These are phyloP conservation scores for Zhuliangozyma parablackwelliae DNA, from an alignment of 1,139 yeast species.

Conservation along the genomic window DNA sequence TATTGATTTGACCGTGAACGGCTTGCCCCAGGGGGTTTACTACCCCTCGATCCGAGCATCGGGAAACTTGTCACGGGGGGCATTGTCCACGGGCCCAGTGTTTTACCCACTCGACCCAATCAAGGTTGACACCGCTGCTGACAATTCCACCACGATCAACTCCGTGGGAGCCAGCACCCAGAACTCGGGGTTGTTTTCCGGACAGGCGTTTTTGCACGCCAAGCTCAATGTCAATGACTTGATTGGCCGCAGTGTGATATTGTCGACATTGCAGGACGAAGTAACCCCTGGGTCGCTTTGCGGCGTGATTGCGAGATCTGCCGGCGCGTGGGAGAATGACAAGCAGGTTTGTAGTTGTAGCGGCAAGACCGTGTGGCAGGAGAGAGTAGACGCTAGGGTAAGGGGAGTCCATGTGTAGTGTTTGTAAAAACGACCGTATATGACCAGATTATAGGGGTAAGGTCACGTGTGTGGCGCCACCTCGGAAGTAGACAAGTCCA, in stretches of 20 bases:
- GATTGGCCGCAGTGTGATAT: conserved; percentile 77
- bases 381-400: conserved; percentile 65
- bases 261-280: conserved; percentile 41
- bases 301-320: conserved; percentile 93
- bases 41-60: conserved; percentile 63
- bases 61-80: conserved; percentile 78
- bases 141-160: conserved; percentile 27
- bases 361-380: conserved; percentile 96
- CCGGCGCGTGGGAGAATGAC: conserved; percentile 96
- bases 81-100: conserved; percentile 59
- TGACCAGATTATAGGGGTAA: not conserved
- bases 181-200: conserved; percentile 32
- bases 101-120: conserved; percentile 47
- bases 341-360: conserved; percentile 91
- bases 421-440: not conserved
- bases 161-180: conserved; percentile 32
- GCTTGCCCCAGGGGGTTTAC: conserved; percentile 60
- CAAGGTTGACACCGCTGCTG: conserved; percentile 37
- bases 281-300: conserved; percentile 48
- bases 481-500: not conserved
- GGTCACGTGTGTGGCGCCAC: not conserved
- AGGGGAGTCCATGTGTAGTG: conserved; percentile 41
- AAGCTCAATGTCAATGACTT: conserved; percentile 55
- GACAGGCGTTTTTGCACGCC: conserved; percentile 64
- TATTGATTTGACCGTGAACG: conserved; percentile 76